Conservation (phyloP, 768 basidiomycete species). For the Tulasnella sp. region DNA sequence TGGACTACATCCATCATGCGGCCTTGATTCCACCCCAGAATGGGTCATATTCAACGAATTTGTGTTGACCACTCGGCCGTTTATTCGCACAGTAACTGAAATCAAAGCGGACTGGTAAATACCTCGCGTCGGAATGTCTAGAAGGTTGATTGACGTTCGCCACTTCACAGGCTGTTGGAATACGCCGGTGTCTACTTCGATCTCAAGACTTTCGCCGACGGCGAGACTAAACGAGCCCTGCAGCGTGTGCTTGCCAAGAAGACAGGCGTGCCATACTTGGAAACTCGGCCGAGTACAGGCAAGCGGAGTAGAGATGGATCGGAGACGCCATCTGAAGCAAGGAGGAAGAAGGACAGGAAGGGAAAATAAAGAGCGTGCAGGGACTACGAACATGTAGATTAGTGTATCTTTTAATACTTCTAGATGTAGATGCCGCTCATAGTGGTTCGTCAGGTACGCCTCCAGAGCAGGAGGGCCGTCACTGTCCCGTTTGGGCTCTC, state of each 20-base stretch:
- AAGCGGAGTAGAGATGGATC: neutral
- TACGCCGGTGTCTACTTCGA: slow-evolving; percentile 68
- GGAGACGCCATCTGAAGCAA: neutral
- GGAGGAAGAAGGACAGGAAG: neutral
- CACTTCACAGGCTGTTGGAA: slow-evolving; percentile 56
- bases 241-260: slow-evolving; percentile 54
- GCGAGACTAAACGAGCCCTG: slow-evolving; percentile 66
- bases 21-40: slow-evolving; percentile 80
- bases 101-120: slow-evolving; percentile 80
- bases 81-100: slow-evolving; percentile 88
- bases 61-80: slow-evolving; percentile 81
- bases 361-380: neutral
- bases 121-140: neutral
- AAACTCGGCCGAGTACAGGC: neutral
- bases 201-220: slow-evolving; percentile 56
- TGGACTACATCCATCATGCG: slow-evolving; percentile 79
- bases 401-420: neutral
- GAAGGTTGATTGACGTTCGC: slow-evolving; percentile 2
- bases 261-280: slow-evolving; percentile 36
- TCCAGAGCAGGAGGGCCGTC: neutral
- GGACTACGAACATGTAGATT: neutral
- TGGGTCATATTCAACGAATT: slow-evolving; percentile 96
- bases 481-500: neutral
- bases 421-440: neutral
- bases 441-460: no score